A percentile compares a stretch with the other conserved stretches of the same genome.
Evolutionary conservation across 352 stramenopile genomes (phyloP).

Genomic region (Globisporangium cystogenes): DNA sequence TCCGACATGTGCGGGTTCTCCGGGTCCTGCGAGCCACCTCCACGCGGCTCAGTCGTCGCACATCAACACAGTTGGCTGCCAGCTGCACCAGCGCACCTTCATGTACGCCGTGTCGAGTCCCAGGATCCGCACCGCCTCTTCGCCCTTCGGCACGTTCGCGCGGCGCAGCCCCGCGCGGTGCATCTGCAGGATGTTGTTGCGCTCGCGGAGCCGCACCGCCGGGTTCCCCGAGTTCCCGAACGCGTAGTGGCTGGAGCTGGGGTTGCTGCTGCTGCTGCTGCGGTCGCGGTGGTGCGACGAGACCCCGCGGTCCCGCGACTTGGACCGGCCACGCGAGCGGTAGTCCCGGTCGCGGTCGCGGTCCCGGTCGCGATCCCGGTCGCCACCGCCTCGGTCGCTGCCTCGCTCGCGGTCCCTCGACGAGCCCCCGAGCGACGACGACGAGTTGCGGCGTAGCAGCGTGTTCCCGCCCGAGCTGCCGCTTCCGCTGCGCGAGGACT

Average conservation of each 20-base stretch:
- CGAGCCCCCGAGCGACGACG: slow-evolving; percentile 17
- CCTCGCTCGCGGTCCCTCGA: slow-evolving; percentile 16
- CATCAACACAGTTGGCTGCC: neutral
- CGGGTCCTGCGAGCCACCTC: slow-evolving; percentile 30
- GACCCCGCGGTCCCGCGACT: slow-evolving; percentile 25
- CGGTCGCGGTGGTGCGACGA: slow-evolving; percentile 2
- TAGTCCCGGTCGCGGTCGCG: slow-evolving; percentile 25
- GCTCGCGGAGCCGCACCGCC: slow-evolving; percentile 46
- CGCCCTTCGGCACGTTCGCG: slow-evolving; percentile 34
- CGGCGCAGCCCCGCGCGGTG: slow-evolving; percentile 49
- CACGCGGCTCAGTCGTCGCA: neutral
- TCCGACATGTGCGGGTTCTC: slow-evolving; percentile 62
- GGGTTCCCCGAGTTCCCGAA: slow-evolving; percentile 47
- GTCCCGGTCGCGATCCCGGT: slow-evolving; percentile 15
- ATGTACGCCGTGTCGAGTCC: slow-evolving; percentile 69
- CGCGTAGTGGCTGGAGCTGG: slow-evolving; percentile 38
- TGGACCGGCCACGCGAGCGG: slow-evolving; percentile 31
- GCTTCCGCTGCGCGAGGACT: slow-evolving; percentile 10
- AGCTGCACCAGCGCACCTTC: slow-evolving; percentile 30
- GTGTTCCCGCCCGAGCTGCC: slow-evolving; percentile 7
- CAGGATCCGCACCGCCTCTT: slow-evolving; percentile 52
- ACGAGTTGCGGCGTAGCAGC: slow-evolving; percentile 47
- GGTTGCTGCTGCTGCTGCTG: slow-evolving; percentile 12
- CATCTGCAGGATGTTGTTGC: slow-evolving; percentile 76
- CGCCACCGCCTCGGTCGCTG: slow-evolving; percentile 11